Conservation (phyloP, 2,329 filamentous ascomycete species). For the Plectosphaerella plurivora region DNA sequence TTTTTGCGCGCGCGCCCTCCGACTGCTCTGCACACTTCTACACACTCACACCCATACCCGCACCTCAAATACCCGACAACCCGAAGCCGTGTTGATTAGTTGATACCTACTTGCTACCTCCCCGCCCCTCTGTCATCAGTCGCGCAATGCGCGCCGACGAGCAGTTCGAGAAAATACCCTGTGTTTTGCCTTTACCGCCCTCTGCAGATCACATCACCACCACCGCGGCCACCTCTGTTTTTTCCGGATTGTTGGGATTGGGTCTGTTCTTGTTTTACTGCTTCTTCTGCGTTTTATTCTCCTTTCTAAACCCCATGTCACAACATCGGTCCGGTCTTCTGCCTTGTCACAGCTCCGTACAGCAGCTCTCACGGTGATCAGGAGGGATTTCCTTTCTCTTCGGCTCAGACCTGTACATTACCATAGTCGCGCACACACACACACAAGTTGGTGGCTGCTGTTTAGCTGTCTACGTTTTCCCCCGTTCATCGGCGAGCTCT, state of each 20-base stretch:
- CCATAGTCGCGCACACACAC: conserved; percentile 31
- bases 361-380: conserved; percentile 28
- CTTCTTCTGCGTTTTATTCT: conserved; percentile 12
- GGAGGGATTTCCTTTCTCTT: conserved; percentile 26
- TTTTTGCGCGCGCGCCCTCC: conserved; percentile 17
- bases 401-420: conserved; percentile 52
- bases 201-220: not conserved
- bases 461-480: conserved; percentile 10
- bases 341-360: conserved; percentile 27
- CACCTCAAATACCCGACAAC: conserved; percentile 13
- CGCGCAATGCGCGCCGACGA: conserved; percentile 1
- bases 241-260: conserved; percentile 18
- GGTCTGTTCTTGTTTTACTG: conserved; percentile 21
- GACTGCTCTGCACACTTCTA: conserved; percentile 10
- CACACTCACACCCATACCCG: conserved; percentile 5
- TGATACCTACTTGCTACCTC: conserved; percentile 28
- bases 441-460: conserved; percentile 32
- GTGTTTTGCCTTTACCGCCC: not conserved
- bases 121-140: conserved; percentile 9
- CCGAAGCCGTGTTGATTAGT: conserved; percentile 14
- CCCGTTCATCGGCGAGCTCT: conserved; percentile 3
- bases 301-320: conserved; percentile 2
- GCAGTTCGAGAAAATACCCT: conserved; percentile 5
- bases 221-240: no score
- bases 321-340: conserved; percentile 11